phyloP scores from a whole-genome alignment of 345 rosid genomes.

The Rubroshorea leprosula region DNA sequence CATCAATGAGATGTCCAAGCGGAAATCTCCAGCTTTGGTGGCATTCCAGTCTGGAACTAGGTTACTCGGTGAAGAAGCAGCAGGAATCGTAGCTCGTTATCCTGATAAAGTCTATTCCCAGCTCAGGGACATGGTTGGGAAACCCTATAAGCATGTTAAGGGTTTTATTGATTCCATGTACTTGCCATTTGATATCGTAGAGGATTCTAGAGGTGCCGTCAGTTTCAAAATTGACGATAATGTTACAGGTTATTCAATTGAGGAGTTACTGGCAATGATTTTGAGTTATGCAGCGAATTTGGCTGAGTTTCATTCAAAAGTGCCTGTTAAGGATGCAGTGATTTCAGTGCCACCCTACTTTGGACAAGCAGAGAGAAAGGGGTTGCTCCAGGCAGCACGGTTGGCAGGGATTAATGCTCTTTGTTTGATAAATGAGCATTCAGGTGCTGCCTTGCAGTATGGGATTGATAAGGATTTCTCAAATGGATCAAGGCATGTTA shows the following conservation, averaged over 20 bases:
- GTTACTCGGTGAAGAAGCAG: conserved; percentile 89
- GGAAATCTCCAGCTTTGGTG: conserved; percentile 85
- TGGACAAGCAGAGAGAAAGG: conserved; percentile 94
- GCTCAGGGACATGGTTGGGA: conserved; percentile 77
- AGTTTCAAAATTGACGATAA: conserved; percentile 52
- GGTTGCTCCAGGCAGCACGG: conserved; percentile 77
- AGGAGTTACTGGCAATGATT: conserved; percentile 92
- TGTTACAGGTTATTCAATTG: conserved; percentile 46
- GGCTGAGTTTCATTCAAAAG: conserved; percentile 79
- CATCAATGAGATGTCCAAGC: conserved; percentile 97
- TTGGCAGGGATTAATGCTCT: conserved; percentile 92
- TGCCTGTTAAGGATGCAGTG: conserved; percentile 62
- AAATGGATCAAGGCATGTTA: conserved; percentile 77
- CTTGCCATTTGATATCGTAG: conserved; percentile 62
- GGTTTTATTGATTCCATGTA: conserved; percentile 50
- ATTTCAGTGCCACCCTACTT: conserved; percentile 85
- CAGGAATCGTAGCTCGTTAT: conserved; percentile 81
- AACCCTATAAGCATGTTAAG: conserved; percentile 65
- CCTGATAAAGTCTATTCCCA: conserved; percentile 78
- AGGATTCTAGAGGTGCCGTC: conserved; percentile 74
- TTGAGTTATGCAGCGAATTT: conserved; percentile 56
- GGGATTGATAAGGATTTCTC: conserved; percentile 95
- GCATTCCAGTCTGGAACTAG: conserved; percentile 74
- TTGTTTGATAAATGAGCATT: conserved; percentile 72
- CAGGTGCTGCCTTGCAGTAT: conserved; percentile 97